A percentile compares a stretch with the other conserved stretches of the same genome.
Conservation (phyloP, 176 grass and related monocot species). For the Oryza longistaminata region DNA sequence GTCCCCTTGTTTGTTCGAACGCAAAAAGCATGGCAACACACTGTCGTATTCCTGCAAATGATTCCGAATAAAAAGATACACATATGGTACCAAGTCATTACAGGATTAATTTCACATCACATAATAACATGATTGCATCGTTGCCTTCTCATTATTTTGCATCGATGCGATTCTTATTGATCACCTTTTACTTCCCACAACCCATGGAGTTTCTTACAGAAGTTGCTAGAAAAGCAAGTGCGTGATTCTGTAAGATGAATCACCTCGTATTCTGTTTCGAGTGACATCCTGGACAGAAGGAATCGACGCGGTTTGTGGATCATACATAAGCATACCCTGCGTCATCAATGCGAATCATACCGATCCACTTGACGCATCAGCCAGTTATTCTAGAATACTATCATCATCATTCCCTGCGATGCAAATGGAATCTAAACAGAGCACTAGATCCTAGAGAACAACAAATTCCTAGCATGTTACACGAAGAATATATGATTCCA, state of each 20-base stretch:
- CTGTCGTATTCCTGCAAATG: background rate
- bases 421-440: background rate
- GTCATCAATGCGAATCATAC: background rate
- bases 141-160: background rate
- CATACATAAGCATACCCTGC: background rate
- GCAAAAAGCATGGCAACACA: background rate
- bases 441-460: background rate
- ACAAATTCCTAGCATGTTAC: background rate
- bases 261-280: background rate
- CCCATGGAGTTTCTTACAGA: background rate
- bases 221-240: background rate
- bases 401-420: background rate
- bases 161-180: background rate
- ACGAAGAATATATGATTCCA: background rate
- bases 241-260: conserved; percentile 14
- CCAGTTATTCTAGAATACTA: background rate
- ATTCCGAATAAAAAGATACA: background rate
- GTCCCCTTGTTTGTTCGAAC: background rate
- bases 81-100: background rate
- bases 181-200: background rate
- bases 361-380: background rate
- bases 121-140: background rate
- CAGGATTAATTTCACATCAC: background rate
- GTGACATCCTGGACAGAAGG: conserved; percentile 27
- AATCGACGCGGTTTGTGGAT: background rate